phyloP scores from a whole-genome alignment of 208 protist species.

The Crithidia expoeki region DNA sequence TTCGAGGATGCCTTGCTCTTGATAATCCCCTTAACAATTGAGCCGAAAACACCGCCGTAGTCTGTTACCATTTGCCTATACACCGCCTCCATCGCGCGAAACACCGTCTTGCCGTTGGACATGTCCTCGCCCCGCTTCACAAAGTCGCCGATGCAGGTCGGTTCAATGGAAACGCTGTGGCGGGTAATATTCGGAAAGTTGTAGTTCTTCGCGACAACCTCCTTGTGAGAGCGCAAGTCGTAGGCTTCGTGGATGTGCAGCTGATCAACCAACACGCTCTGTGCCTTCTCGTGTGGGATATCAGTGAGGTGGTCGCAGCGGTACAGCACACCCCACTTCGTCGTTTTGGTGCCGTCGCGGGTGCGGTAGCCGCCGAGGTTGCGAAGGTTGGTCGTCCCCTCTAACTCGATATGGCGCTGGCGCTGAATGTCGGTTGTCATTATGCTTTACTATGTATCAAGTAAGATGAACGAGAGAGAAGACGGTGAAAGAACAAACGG shows the following conservation, averaged over 20 bases:
- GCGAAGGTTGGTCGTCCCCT: conserved; percentile 47
- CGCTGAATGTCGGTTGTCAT: conserved; percentile 11
- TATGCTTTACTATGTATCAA: no score
- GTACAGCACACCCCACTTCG: conserved; percentile 49
- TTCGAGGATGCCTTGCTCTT: conserved; percentile 17
- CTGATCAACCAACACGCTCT: conserved; percentile 37
- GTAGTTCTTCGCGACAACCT: conserved; percentile 37
- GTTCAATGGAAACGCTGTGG: conserved; percentile 28
- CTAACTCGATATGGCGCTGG: conserved; percentile 19
- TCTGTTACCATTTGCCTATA: conserved; percentile 28
- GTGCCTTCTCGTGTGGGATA: conserved; percentile 24
- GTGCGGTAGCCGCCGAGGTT: conserved; percentile 51
- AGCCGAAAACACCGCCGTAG: conserved; percentile 20
- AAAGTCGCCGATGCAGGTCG: conserved; percentile 19
- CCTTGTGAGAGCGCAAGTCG: conserved; percentile 35
- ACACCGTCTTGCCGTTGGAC: conserved; percentile 4
- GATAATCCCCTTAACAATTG: conserved; percentile 36
- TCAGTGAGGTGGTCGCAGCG: conserved; percentile 46
- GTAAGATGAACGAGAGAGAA: no score
- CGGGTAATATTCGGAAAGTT: conserved; percentile 28
- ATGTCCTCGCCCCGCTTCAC: conserved; percentile 26
- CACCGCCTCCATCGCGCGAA: conserved; percentile 30
- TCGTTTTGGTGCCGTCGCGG: conserved; percentile 28
- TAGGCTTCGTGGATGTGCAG: conserved; percentile 43
- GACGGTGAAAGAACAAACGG: no score